Evolutionary conservation across 1,284 basidiomycete species (phyloP), one percentile per base, ranked within the genome.

Genomic region (Moniliophthora roreri): DNA sequence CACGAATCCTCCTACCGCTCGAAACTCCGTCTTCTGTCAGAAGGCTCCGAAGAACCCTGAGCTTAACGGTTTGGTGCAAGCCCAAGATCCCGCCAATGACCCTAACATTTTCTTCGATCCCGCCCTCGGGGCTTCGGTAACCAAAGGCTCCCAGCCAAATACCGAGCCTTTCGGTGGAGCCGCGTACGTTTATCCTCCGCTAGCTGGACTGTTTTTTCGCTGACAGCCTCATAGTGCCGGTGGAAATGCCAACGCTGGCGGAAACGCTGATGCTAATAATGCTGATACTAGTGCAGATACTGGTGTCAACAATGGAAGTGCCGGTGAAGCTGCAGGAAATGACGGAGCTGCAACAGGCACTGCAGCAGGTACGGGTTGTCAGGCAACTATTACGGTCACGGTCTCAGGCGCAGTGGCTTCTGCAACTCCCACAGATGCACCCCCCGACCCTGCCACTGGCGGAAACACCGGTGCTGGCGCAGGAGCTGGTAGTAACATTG

Each of bases 71-170:
- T 60, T 81, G 10, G 73, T 79, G 18, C 79, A 80, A 58, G 73
- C 69, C 21, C 80, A 81, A 61, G 79, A 80, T 60, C 74, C 77
- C 34, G 71, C 69, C 45, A 77, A 78, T 50, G 74, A 76, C 54
- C 76, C 75, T 21, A 63, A 78, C 44, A 45, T 79, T 40, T 85
- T 85, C 72, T 84, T 82, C 61, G 81, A 84, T 65, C 81, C 81
- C 34, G 79, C 76, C 2, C 64, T 62, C 4, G 54, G 65, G 49
- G 59, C 63, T 16, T 74, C 77, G 36, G 79, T 84, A 32, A 59
- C 59, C 54, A 75, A 73, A 60, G 81, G 82, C n/a, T 62, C 69
- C 10, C 79, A 82, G 62, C 62, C 77, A 4, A 82, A 84, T 63
- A 84, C 82, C 4, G 65, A 59, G 37, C 80, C 80, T 46, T 80